These are phyloP conservation scores for Hypoxylon sp. DNA, from an alignment of 2,329 filamentous ascomycete genomes.

Conservation along the genomic window DNA sequence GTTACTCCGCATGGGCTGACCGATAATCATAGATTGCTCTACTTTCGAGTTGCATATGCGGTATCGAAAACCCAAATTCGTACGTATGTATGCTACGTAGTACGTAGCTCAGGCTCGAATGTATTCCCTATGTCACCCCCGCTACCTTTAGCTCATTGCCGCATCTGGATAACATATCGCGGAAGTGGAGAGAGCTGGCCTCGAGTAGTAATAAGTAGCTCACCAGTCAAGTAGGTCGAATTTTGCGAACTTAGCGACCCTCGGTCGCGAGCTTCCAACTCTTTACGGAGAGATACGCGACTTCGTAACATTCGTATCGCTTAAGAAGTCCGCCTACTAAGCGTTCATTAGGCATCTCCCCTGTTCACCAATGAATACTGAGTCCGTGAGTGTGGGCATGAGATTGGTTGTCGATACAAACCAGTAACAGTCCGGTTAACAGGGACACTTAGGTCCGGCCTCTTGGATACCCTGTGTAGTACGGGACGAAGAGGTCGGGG, in stretches of 20 bases:
- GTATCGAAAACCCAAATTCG: slow-evolving; percentile 40
- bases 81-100: slow-evolving; percentile 36
- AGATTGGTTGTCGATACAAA: slow-evolving; percentile 36
- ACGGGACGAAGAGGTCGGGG: slow-evolving; percentile 30
- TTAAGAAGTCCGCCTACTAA: slow-evolving; percentile 28
- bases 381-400: slow-evolving; percentile 25
- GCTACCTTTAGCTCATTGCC: slow-evolving; percentile 34
- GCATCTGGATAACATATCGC: slow-evolving; percentile 43
- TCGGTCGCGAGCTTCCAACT: slow-evolving; percentile 28
- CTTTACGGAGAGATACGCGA: slow-evolving; percentile 23
- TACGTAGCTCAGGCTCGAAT: slow-evolving; percentile 29
- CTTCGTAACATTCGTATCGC: slow-evolving; percentile 23
- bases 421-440: slow-evolving; percentile 34
- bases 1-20: slow-evolving; percentile 45
- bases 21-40: slow-evolving; percentile 47
- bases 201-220: slow-evolving; percentile 32
- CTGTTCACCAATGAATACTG: slow-evolving; percentile 38
- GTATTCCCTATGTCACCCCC: slow-evolving; percentile 18
- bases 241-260: slow-evolving; percentile 35
- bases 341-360: slow-evolving; percentile 29
- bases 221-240: slow-evolving; percentile 30
- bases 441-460: slow-evolving; percentile 33
- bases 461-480: slow-evolving; percentile 26
- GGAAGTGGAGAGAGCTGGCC: slow-evolving; percentile 31
- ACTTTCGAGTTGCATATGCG: slow-evolving; percentile 43